phyloP scores from a whole-genome alignment of 441 rosid genomes.

The Erodium chrysanthum region DNA sequence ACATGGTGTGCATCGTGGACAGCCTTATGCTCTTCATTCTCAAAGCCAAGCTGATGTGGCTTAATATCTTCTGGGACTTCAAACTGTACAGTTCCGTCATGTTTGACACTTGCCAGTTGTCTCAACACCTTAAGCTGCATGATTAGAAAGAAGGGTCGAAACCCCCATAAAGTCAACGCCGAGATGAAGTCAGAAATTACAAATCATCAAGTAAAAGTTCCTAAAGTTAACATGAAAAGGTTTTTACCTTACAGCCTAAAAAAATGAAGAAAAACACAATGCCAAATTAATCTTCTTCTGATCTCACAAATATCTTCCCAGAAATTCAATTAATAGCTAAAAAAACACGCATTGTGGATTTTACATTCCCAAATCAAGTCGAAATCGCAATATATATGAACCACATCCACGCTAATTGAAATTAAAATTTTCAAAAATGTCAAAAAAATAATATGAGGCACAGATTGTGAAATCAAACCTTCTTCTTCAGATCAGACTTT shows the following conservation, averaged over 20 bases:
- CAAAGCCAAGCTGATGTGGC: slow-evolving; percentile 31
- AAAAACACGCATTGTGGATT: too few relatives aligned
- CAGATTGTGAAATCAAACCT: slow-evolving; percentile 23
- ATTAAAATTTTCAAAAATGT: not conserved
- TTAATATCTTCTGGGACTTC: slow-evolving; percentile 68
- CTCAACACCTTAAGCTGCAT: slow-evolving; percentile 73
- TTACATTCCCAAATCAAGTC: too few relatives aligned
- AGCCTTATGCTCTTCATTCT: slow-evolving; percentile 27
- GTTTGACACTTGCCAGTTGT: slow-evolving; percentile 90
- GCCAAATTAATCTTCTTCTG: too few relatives aligned
- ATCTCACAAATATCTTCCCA: too few relatives aligned
- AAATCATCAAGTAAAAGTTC: not conserved
- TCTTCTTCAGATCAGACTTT: slow-evolving; percentile 32
- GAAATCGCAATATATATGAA: not conserved
- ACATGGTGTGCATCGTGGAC: slow-evolving; percentile 35
- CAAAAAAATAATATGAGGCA: not conserved
- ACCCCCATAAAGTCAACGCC: not conserved
- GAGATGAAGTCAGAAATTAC: not conserved
- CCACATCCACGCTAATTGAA: not conserved
- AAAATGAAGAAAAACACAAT: too few relatives aligned
- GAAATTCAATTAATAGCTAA: too few relatives aligned
- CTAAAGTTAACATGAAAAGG: not conserved
- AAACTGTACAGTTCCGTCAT: slow-evolving; percentile 88
- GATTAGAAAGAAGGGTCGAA: slow-evolving; percentile 9
- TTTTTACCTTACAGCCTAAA: too few relatives aligned